Evolutionary conservation across 78 protist species (phyloP).

Genomic region (Dictyostelium capitatum): DNA sequence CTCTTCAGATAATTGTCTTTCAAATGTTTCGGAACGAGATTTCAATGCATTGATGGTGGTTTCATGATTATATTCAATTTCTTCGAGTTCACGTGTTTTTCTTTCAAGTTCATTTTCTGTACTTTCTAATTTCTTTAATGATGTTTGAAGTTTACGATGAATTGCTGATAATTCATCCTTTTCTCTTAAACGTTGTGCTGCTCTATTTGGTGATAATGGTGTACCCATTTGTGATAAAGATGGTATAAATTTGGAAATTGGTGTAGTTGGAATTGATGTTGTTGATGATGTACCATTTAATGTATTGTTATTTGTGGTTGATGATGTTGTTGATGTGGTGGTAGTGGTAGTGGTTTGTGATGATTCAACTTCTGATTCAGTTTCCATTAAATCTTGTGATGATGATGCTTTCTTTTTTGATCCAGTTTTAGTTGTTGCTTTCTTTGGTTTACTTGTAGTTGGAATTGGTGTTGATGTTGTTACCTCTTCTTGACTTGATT

Average conservation of each 20-base stretch:
- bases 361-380: constrained; percentile 14
- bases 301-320: background rate
- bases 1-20: background rate
- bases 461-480: background rate
- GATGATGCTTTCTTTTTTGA: background rate
- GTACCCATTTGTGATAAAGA: constrained; percentile 8
- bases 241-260: background rate
- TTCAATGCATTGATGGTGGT: background rate
- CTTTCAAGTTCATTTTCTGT: constrained; percentile 12
- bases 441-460: background rate
- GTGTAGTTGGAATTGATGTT: constrained; percentile 9
- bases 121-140: background rate
- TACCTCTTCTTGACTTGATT: background rate
- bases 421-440: background rate
- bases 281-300: background rate
- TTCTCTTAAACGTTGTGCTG: constrained; percentile 34
- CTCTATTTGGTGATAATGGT: constrained; percentile 43
- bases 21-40: background rate
- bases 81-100: background rate
- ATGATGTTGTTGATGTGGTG: background rate
- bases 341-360: background rate
- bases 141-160: background rate
- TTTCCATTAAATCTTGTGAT: background rate
- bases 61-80: background rate
- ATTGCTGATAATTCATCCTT: constrained; percentile 39